Base-by-base conservation (phyloP, 768 basidiomycete species). In the Kwoniella sp. region DNA sequence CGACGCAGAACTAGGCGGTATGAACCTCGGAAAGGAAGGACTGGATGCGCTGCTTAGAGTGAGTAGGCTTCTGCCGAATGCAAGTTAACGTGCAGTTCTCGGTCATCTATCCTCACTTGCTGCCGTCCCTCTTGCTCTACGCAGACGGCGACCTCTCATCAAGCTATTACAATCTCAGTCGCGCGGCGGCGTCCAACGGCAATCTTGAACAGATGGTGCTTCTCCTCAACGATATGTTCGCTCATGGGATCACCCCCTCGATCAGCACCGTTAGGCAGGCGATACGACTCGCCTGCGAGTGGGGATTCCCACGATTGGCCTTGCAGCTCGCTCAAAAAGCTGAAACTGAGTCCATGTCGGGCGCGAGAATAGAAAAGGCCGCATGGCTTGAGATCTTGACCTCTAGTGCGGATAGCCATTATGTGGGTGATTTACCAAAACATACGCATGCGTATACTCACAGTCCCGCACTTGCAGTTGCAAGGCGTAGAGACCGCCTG, bases 181-280 rank as follows among this genome's bases (percentile, higher is more conserved):
- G 75, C 78, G 38, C 62, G 79, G 88, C 65, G 57, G 63, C 26
- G 79, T 80, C 29, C 78, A 78, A 40, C 71, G 76, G 4, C 50
- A 83, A 85, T 59, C 65, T 87, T 17, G 88, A 90, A 70, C 77
- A 81, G 50, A 82, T 83, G 4, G 70, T 91, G 23, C 80, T 81
- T 38, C 77, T 79, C 45, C 73, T 88, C 29, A 75, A 81, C n/a
- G 75, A 80, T 39, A 83, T 88, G 82, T 78, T 79, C 44, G 52
- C 46, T 11, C 75, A 75, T 11, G 79, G 79, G 1, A 62, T 88
- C 1, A 70, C 78, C 1, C 82, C 84, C 0, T 77, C 78, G 17
- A 67, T 83, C 11, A 66, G 71, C 8, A 78, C 81, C 3, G 78
- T 79, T 0, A 79, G 83, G 54, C 74, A 69, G 9, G 71, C 87